A percentile compares a stretch with the other conserved stretches of the same genome.
Evolutionary conservation across 257 asterid species (phyloP).

Genomic region (Nicotiana sylvestris): DNA sequence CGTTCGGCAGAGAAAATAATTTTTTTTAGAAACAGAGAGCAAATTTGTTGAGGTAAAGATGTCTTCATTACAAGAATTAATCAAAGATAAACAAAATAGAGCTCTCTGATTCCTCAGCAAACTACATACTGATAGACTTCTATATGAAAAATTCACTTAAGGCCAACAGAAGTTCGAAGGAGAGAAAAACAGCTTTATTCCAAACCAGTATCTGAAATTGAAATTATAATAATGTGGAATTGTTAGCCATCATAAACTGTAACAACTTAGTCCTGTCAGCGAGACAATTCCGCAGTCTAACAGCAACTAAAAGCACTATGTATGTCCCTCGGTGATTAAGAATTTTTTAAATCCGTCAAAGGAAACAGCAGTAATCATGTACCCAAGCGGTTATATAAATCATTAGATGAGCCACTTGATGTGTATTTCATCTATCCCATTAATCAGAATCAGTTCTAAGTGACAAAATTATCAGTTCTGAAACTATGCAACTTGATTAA

Average conservation of each 20-base stretch:
- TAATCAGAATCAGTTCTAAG: not conserved
- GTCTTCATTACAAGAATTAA: not conserved
- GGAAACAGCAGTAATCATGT: not conserved
- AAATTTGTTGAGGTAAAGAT: not conserved
- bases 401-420: not conserved
- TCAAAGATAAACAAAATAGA: not conserved
- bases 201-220: not conserved
- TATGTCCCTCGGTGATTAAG: not conserved
- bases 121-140: not conserved
- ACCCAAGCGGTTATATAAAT: not conserved
- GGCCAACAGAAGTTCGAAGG: not conserved
- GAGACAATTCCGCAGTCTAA: not conserved
- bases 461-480: not conserved
- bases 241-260: not conserved
- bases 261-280: not conserved
- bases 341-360: not conserved
- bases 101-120: not conserved
- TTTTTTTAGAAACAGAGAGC: not conserved
- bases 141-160: no score
- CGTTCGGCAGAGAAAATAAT: not conserved
- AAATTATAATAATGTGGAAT: not conserved
- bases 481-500: not conserved
- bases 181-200: not conserved
- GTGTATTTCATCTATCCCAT: not conserved
- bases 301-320: not conserved